phyloP scores from a whole-genome alignment of 2,329 filamentous ascomycete genomes.

The Colletotrichum costaricense region DNA sequence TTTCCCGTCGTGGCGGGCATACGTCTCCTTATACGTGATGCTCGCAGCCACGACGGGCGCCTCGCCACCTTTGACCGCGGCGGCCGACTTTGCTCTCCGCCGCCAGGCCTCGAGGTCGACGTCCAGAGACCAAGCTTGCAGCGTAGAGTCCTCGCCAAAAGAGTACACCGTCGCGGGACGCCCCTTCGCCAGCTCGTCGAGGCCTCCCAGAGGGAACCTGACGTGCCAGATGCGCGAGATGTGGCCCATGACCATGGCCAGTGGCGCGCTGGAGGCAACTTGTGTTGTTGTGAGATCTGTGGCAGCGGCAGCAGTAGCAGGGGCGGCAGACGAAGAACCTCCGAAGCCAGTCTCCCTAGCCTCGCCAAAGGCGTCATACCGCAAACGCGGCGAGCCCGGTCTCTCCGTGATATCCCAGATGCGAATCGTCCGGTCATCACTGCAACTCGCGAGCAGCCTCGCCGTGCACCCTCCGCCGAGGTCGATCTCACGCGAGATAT shows the following conservation, averaged over 20 bases:
- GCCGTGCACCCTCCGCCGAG: slow-evolving; percentile 50
- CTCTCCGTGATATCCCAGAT: slow-evolving; percentile 84
- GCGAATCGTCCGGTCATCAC: slow-evolving; percentile 90
- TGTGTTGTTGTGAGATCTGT: slow-evolving; percentile 39
- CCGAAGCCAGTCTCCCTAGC: slow-evolving; percentile 72
- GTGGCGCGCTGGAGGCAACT: slow-evolving; percentile 50
- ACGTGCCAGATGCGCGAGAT: slow-evolving; percentile 91
- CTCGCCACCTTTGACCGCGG: slow-evolving; percentile 15
- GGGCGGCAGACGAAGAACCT: slow-evolving; percentile 48
- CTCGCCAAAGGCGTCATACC: slow-evolving; percentile 42
- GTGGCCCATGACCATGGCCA: slow-evolving; percentile 87
- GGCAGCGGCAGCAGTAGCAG: slow-evolving; percentile 33
- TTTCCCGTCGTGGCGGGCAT: slow-evolving; percentile 82
- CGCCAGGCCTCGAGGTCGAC: slow-evolving; percentile 44
- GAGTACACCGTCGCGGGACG: slow-evolving; percentile 71
- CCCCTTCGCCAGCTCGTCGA: slow-evolving; percentile 24
- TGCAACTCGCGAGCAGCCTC: slow-evolving; percentile 88
- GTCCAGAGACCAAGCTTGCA: slow-evolving; percentile 75
- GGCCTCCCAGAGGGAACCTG: slow-evolving; percentile 64
- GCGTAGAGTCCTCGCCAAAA: slow-evolving; percentile 86
- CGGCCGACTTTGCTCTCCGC: slow-evolving; percentile 8
- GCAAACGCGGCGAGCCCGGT: slow-evolving; percentile 36
- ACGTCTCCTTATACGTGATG: slow-evolving; percentile 65
- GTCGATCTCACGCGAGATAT: slow-evolving; percentile 72
- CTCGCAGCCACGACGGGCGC: slow-evolving; percentile 36